Conservation (phyloP, 2,329 filamentous ascomycete species). For the Hirsutella thompsonii region DNA sequence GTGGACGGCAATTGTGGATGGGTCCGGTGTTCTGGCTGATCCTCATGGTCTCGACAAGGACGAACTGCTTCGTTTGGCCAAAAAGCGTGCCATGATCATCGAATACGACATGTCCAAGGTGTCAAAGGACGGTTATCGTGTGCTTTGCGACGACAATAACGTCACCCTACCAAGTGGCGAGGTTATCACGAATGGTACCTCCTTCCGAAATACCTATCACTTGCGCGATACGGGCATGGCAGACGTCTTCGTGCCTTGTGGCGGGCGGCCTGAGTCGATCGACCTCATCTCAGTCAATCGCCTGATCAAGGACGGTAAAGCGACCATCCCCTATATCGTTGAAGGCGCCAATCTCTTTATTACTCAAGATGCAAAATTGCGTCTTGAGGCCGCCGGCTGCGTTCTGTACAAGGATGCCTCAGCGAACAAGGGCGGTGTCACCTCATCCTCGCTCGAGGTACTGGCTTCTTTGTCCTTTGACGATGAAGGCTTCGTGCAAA, state of each 20-base stretch:
- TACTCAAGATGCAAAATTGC: slow-evolving; percentile 93
- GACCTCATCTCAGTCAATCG: slow-evolving; percentile 78
- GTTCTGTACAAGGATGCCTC: slow-evolving; percentile 96
- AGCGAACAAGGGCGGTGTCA: slow-evolving; percentile 97
- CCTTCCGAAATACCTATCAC: slow-evolving; percentile 97
- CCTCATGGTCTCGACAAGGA: slow-evolving; percentile 76
- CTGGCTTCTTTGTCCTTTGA: slow-evolving; percentile 91
- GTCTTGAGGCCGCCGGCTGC: slow-evolving; percentile 88
- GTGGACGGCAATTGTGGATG: slow-evolving; percentile 92
- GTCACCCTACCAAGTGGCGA: slow-evolving; percentile 81
- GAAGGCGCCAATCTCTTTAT: slow-evolving; percentile 98
- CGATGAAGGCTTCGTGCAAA: slow-evolving; percentile 70
- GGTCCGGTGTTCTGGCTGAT: slow-evolving; percentile 87
- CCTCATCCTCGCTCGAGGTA: slow-evolving; percentile 91
- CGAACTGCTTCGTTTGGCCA: slow-evolving; percentile 76
- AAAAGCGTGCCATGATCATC: slow-evolving; percentile 76
- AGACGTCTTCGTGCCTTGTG: slow-evolving; percentile 90
- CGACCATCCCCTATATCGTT: slow-evolving; percentile 82
- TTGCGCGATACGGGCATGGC: slow-evolving; percentile 65
- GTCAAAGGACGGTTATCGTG: slow-evolving; percentile 76
- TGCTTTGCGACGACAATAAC: slow-evolving; percentile 84
- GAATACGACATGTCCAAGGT: slow-evolving; percentile 79
- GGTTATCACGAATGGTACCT: slow-evolving; percentile 76
- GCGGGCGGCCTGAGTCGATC: slow-evolving; percentile 91
- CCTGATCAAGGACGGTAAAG: slow-evolving; percentile 83